Evolutionary conservation across 2,329 filamentous ascomycete genomes (phyloP), one percentile per base, ranked within the genome.

Genomic region (Biscogniauxia marginata): DNA sequence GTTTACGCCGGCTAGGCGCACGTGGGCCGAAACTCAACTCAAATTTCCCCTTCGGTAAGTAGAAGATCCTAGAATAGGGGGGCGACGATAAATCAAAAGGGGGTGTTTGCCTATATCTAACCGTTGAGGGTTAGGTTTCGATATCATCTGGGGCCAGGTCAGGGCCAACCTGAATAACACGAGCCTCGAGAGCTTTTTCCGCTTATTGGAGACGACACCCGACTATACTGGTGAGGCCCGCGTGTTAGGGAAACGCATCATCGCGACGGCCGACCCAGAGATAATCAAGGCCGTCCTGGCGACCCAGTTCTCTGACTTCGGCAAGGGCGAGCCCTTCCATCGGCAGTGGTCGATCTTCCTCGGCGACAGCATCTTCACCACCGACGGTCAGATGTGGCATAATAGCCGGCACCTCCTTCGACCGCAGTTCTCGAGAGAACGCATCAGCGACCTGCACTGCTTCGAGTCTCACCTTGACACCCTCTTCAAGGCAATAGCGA

Each of bases 251-350:
- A 70, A 75, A 49, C 84, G 89, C n/a, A 72, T 88, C 20, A 71
- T 96, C 57, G 81, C 95, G 67, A 96, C 93, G 0, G 83, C 84
- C 4, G 91, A 96, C 63, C 89, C 89, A 0, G 91, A 96, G 67
- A 96, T 96, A 69, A 67, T 96, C 76, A 96, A 96, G 72, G 90
- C 93, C 5, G 81, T 97, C 20, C 79, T 97, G n/a, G 90, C 92
- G 0, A 89, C 88, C 1, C 91, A 96, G 68, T 97, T 97, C 68
- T 75, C 75, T 44, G 90, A 96, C 68, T 97, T 87, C 69, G 93
- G 92, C 65, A 92, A 96, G 70, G 91, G 92, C 6, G 74, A 85
- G 59, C 73, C 78, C 20, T 96, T 96, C 74, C 87, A 93, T 65
- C 64, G 73, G 7, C 87, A 92, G 51, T 96, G 89, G 88, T 79